phyloP scores from a whole-genome alignment of 371 early-diverging fungal genomes.

The Thermomucor indicae-seudaticae region DNA sequence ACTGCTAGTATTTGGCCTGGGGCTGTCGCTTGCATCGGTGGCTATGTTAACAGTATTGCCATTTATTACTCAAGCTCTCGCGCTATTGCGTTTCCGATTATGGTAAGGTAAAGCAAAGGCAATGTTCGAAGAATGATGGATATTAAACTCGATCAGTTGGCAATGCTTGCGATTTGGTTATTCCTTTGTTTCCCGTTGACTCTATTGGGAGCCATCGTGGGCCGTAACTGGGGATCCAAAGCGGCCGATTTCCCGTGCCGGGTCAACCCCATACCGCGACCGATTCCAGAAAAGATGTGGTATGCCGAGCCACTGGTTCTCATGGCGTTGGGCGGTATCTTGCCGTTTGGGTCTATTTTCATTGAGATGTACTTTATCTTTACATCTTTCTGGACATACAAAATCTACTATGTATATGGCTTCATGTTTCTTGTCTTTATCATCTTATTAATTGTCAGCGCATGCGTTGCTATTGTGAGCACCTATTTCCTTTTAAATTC shows the following conservation, averaged over 20 bases:
- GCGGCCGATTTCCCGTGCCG: constrained; percentile 76
- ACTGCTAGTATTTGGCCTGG: constrained; percentile 76
- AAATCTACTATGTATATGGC: constrained; percentile 83
- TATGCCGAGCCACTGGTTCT: constrained; percentile 64
- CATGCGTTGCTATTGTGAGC: constrained; percentile 75
- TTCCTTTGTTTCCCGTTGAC: constrained; percentile 78
- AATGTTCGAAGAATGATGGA: too few species aligned
- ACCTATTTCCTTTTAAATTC: constrained; percentile 79
- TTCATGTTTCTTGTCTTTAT: constrained; percentile 74
- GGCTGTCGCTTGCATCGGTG: constrained; percentile 49
- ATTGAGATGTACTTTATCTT: constrained; percentile 88
- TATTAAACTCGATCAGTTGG: too few species aligned
- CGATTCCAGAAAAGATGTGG: constrained; percentile 76
- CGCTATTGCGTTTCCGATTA: constrained; percentile 76
- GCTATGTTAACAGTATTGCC: constrained; percentile 70
- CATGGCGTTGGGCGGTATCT: constrained; percentile 63
- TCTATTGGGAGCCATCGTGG: constrained; percentile 72
- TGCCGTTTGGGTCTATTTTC: constrained; percentile 84
- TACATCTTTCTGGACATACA: constrained; percentile 82
- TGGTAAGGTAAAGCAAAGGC: too few species aligned
- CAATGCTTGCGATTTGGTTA: constrained; percentile 69
- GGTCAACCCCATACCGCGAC: constrained; percentile 80
- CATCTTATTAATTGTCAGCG: constrained; percentile 69
- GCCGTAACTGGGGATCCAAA: constrained; percentile 64
- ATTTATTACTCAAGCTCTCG: constrained; percentile 72